A percentile compares a stretch with the other conserved stretches of the same genome.
These are phyloP conservation scores for Carex arenaria DNA, from an alignment of 202 grass and related monocot genomes.

Conservation along the genomic window DNA sequence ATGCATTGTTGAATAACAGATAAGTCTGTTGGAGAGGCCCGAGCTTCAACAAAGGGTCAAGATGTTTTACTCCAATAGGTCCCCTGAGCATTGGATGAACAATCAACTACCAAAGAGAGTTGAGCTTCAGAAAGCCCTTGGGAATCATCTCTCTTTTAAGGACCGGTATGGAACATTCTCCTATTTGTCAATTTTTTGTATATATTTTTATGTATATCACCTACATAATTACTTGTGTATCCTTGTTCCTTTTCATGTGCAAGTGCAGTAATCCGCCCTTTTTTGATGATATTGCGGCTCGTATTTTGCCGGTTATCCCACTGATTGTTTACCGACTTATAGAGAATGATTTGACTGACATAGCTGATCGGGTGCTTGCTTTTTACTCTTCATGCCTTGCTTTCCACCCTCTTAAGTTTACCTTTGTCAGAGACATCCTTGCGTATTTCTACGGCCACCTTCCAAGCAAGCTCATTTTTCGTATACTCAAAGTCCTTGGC, in stretches of 20 bases:
- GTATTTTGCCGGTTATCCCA: conserved; percentile 79
- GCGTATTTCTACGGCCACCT: conserved; percentile 96
- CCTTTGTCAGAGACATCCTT: conserved; percentile 95
- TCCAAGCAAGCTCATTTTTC: conserved; percentile 76
- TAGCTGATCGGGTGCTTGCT: conserved; percentile 82
- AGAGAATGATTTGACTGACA: conserved; percentile 81
- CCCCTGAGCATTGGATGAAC: conserved; percentile 75
- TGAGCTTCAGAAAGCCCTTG: conserved; percentile 97
- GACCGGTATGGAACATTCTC: conserved; percentile 61
- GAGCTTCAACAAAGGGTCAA: conserved; percentile 94
- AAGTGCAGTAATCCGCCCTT: conserved; percentile 83
- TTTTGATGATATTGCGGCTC: conserved; percentile 95
- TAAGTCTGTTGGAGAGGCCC: conserved; percentile 78
- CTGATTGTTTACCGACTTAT: conserved; percentile 97
- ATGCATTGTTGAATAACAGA: conserved; percentile 36
- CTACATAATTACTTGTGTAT: conserved; percentile 2
- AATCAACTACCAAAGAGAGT: conserved; percentile 94
- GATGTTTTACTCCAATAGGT: conserved; percentile 54
- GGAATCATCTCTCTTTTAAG: conserved; percentile 98
- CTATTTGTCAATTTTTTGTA: conserved; percentile 9
- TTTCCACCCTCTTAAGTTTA: conserved; percentile 93
- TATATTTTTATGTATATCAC: neutral
- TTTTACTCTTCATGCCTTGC: conserved; percentile 69
- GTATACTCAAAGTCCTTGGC: conserved; percentile 72
- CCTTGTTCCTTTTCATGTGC: conserved; percentile 3